A percentile compares a stretch with the other conserved stretches of the same genome.
phyloP scores from a whole-genome alignment of 495 filamentous ascomycete species.

The Evernia prunastri region DNA sequence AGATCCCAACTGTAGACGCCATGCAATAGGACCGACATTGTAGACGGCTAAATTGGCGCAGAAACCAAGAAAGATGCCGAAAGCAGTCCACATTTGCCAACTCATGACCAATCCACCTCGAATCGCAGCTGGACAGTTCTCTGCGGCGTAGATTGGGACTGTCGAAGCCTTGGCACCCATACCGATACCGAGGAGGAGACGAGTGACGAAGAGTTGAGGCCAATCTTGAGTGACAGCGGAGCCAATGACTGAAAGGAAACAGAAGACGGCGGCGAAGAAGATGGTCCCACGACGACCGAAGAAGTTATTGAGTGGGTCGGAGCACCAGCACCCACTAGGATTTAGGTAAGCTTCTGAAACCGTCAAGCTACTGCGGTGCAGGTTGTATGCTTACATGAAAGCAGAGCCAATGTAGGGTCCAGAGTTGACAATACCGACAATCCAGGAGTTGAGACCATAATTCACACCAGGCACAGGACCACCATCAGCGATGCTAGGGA shows the following conservation, averaged over 20 bases:
- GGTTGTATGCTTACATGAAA: constrained; percentile 28
- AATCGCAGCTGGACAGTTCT: constrained; percentile 53
- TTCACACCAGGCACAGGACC: constrained; percentile 25
- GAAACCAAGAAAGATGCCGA: constrained; percentile 57
- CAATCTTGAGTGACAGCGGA: constrained; percentile 51
- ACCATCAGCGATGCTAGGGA: background rate
- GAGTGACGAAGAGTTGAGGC: constrained; percentile 51
- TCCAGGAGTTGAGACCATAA: constrained; percentile 45
- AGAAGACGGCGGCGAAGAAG: constrained; percentile 56
- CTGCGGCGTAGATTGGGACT: constrained; percentile 57
- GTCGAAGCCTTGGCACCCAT: constrained; percentile 59
- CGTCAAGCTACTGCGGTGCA: background rate
- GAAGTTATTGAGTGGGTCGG: constrained; percentile 50
- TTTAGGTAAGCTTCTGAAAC: background rate
- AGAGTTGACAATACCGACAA: constrained; percentile 58
- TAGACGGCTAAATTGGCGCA: constrained; percentile 55
- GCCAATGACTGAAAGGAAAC: constrained; percentile 51
- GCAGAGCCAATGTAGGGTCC: constrained; percentile 40
- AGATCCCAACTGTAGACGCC: constrained; percentile 59
- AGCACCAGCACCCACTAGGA: constrained; percentile 52
- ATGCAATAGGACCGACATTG: constrained; percentile 48
- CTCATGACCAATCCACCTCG: constrained; percentile 59
- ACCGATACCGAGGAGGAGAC: constrained; percentile 57
- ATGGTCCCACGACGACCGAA: constrained; percentile 55
- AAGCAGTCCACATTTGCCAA: constrained; percentile 55